Percentiles rank a stretch among this genome's conserved stretches.
phyloP scores from a whole-genome alignment of 306 rosid species.

The Fragaria nilgerrensis region DNA sequence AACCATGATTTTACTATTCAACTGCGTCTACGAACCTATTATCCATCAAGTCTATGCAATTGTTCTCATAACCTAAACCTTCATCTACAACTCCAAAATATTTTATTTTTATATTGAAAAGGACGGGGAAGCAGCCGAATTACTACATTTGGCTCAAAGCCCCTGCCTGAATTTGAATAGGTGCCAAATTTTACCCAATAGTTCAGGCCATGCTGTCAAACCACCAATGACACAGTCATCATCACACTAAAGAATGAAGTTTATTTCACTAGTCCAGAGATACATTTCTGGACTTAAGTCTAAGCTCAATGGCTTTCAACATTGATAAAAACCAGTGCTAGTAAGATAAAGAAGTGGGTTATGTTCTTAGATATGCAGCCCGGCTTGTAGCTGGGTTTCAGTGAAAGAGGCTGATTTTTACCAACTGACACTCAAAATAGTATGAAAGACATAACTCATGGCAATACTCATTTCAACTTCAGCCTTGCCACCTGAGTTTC shows the following conservation, averaged over 20 bases:
- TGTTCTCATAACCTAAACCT: neutral
- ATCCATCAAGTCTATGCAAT: neutral
- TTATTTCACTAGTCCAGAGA: neutral
- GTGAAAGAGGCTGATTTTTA: neutral
- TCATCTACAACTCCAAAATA: neutral
- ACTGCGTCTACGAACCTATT: neutral
- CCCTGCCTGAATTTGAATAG: neutral
- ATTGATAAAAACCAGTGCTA: neutral
- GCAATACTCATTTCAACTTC: neutral
- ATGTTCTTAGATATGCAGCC: neutral
- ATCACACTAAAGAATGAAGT: neutral
- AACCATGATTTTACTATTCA: conserved; percentile 1
- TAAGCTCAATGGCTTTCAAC: neutral
- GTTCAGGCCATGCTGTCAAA: neutral
- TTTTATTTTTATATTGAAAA: neutral
- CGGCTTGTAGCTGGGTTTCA: neutral
- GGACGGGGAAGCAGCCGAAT: neutral
- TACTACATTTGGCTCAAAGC: neutral
- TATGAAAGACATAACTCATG: neutral
- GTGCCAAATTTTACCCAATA: neutral
- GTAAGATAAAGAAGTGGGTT: neutral
- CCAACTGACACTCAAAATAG: neutral
- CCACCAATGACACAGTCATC: neutral
- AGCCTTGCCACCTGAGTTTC: neutral
- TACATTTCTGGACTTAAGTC: neutral